A percentile compares a stretch with the other conserved stretches of the same genome.
phyloP scores from a whole-genome alignment of 495 filamentous ascomycete species.

The Choiromyces venosus region DNA sequence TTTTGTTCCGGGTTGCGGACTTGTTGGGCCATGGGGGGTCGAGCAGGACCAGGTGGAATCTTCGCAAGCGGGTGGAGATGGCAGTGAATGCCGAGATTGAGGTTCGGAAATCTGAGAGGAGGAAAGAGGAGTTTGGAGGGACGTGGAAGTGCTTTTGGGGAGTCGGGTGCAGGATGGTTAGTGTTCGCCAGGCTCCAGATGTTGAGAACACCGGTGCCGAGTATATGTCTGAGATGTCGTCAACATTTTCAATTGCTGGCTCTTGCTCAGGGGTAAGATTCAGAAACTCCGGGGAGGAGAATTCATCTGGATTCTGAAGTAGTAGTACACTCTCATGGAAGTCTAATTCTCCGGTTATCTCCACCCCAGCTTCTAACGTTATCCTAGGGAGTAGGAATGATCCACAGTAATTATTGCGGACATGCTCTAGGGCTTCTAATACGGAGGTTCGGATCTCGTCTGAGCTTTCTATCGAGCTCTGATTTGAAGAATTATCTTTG shows the following conservation, averaged over 20 bases:
- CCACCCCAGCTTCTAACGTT: neutral
- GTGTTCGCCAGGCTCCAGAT: slow-evolving; percentile 36
- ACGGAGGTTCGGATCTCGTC: slow-evolving; percentile 12
- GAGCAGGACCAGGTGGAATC: slow-evolving; percentile 74
- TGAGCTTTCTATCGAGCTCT: neutral
- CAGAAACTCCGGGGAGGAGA: neutral
- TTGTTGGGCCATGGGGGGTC: slow-evolving; percentile 94
- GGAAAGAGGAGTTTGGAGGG: slow-evolving; percentile 53
- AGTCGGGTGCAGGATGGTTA: slow-evolving; percentile 29
- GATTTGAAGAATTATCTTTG: slow-evolving; percentile 1
- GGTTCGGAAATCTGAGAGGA: slow-evolving; percentile 42
- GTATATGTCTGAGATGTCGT: slow-evolving; percentile 40
- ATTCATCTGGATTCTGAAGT: slow-evolving; percentile 8
- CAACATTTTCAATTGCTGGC: neutral
- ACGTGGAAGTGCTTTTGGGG: slow-evolving; percentile 45
- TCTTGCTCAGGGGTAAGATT: neutral
- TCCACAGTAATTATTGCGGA: slow-evolving; percentile 29
- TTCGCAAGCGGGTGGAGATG: slow-evolving; percentile 39
- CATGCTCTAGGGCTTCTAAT: slow-evolving; percentile 19
- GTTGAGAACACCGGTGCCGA: slow-evolving; percentile 43
- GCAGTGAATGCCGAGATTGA: slow-evolving; percentile 21
- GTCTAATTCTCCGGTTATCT: slow-evolving; percentile 7
- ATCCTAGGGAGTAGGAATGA: slow-evolving; percentile 41
- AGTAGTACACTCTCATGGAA: slow-evolving; percentile 20
- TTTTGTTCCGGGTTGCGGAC: slow-evolving; percentile 65